Conservation (phyloP, 2,329 filamentous ascomycete genomes). For the Diaporthe destruens region DNA sequence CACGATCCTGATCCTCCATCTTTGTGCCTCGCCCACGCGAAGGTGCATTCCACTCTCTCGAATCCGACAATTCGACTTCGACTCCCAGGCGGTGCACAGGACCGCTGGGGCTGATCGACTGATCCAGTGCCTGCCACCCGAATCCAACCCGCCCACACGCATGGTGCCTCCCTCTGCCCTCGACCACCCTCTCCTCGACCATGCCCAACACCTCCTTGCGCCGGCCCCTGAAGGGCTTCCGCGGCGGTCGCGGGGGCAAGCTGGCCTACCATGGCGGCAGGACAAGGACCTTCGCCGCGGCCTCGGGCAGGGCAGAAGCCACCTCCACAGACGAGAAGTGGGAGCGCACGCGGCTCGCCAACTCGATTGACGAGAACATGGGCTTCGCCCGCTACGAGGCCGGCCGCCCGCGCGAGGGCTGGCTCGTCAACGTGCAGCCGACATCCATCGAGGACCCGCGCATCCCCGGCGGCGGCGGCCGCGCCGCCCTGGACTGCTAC, state of each 20-base stretch:
- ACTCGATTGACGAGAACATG: conserved; percentile 94
- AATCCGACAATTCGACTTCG: too few species aligned
- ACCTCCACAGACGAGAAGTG: conserved; percentile 94
- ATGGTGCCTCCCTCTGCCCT: background rate
- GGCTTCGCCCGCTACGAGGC: conserved; percentile 94
- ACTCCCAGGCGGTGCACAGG: background rate
- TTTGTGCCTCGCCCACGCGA: conserved; percentile 4
- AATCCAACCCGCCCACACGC: background rate
- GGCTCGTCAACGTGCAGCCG: conserved; percentile 95
- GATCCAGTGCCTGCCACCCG: background rate
- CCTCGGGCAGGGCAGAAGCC: conserved; percentile 80
- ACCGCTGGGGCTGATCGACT: background rate
- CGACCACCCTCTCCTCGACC: conserved; percentile 46
- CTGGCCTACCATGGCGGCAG: conserved; percentile 77
- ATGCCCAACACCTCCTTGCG: conserved; percentile 73
- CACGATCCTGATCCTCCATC: conserved; percentile 22
- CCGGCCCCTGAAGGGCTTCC: conserved; percentile 75
- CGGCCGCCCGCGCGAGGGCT: conserved; percentile 83
- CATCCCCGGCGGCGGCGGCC: conserved; percentile 84
- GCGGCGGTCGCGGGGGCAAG: conserved; percentile 66
- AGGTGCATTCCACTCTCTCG: background rate
- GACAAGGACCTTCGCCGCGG: conserved; percentile 83
- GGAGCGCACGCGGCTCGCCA: conserved; percentile 84
- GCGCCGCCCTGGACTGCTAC: conserved; percentile 94
- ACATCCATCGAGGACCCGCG: conserved; percentile 90